phyloP scores from a whole-genome alignment of 2,329 filamentous ascomycete species.

The Diaporthe longicolla region DNA sequence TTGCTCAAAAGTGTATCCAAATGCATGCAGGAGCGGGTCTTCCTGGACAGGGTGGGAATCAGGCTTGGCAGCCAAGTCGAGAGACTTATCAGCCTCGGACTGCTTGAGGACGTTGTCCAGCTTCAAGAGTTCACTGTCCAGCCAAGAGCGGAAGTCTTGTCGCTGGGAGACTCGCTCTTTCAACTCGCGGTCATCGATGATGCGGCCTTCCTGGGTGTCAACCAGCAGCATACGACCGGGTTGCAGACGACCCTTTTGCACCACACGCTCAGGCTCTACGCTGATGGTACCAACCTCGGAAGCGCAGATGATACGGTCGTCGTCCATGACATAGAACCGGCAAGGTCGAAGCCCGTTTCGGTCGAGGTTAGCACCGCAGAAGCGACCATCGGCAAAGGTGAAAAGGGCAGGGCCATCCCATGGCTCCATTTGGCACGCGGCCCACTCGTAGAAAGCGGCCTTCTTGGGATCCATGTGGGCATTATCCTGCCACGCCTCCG shows the following conservation, averaged over 20 bases:
- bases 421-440: slow-evolving; percentile 98
- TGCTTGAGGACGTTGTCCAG: slow-evolving; percentile 81
- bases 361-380: slow-evolving; percentile 97
- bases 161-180: slow-evolving; percentile 90
- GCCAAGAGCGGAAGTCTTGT: slow-evolving; percentile 89
- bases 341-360: slow-evolving; percentile 95
- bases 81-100: slow-evolving; percentile 66
- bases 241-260: slow-evolving; percentile 94
- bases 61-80: slow-evolving; percentile 77
- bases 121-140: slow-evolving; percentile 87
- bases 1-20: slow-evolving; percentile 96
- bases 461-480: slow-evolving; percentile 92
- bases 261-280: slow-evolving; percentile 89
- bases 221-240: slow-evolving; percentile 97
- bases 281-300: slow-evolving; percentile 95
- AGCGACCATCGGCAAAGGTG: slow-evolving; percentile 95
- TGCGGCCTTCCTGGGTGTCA: slow-evolving; percentile 88
- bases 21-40: slow-evolving; percentile 86
- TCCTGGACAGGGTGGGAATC: slow-evolving; percentile 82
- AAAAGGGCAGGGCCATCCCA: slow-evolving; percentile 98
- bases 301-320: slow-evolving; percentile 96
- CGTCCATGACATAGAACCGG: slow-evolving; percentile 96
- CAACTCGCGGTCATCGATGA: slow-evolving; percentile 93
- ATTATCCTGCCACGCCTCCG: slow-evolving; percentile 98
- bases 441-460: slow-evolving; percentile 98